These are phyloP conservation scores for Chlamydomonas sp. DNA, from an alignment of 139 green algal genomes.

Conservation along the genomic window DNA sequence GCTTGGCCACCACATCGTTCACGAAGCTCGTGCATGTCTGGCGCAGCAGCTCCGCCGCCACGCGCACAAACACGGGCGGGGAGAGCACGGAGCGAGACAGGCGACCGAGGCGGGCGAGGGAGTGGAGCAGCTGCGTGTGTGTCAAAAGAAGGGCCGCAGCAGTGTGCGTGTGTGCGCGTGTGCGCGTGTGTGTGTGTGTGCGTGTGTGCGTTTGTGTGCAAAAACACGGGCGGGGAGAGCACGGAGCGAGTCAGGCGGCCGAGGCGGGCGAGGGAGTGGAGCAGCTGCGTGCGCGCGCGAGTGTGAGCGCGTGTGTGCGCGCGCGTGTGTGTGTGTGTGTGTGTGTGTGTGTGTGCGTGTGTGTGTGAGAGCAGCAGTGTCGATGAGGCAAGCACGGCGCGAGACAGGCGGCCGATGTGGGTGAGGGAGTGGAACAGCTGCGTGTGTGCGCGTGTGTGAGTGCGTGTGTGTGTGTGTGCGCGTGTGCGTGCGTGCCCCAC, in stretches of 20 bases:
- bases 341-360: no score
- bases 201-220: no score
- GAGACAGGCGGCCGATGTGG: constrained; percentile 8
- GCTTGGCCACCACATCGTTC: constrained; percentile 22
- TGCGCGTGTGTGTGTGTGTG: no score
- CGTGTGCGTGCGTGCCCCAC: no score
- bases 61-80: background rate
- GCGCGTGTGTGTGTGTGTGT: no score
- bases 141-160: no score
- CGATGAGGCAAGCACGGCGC: constrained; percentile 9
- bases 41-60: constrained; percentile 13
- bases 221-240: constrained; percentile 10
- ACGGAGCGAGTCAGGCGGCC: background rate
- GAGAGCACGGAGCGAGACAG: background rate
- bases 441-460: no score
- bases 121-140: constrained; percentile 28
- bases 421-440: no score
- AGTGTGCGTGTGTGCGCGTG: no score
- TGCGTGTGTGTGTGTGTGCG: no score
- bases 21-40: constrained; percentile 7
- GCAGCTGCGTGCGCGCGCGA: constrained; percentile 29
- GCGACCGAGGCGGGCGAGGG: constrained; percentile 19
- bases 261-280: constrained; percentile 23
- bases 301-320: no score
- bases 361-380: no score